Evolutionary conservation across 2,329 filamentous ascomycete species (phyloP), one percentile per base, ranked within the genome.

Genomic region (Lecanicillium sp.): DNA sequence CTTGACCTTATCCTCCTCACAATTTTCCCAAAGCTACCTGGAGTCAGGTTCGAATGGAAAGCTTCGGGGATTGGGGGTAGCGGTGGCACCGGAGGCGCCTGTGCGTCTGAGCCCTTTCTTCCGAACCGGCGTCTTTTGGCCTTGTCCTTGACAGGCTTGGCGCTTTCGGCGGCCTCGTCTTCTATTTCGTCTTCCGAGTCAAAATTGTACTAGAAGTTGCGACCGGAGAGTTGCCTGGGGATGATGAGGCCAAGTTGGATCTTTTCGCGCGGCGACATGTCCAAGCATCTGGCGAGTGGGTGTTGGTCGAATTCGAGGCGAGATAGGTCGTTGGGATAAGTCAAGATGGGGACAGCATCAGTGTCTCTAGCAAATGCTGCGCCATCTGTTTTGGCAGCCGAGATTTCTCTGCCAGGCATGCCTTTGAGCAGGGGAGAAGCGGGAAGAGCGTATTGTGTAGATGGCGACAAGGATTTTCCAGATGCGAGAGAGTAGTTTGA

Each of bases 371-470:
- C 54, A 51, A 69, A 66, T 3, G 57, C 56, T 12, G 64, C 62
- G 4, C 60, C 61, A 24, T 70, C 65, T 2, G 65, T 69, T 41
- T 63, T 67, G 12, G 68, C 62, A 3, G 58, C 59, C 0, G 65
- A 66, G 9, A 69, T 52, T 44, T 70, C 67, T 44, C 67, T 60
- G 2, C 67, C 67, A 1, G 68, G 67, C 48, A 67, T 61, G 5
- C 67, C 66, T 42, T 52, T 58, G 9, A 69, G 58, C 0, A 70
- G 58, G 76, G 67, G 90, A 3, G 27, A 32, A 20, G 10, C 15
- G 10, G 33, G 36, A 2, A 8, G 12, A 8, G 5, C 23, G 26
- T 15, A 21, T 2, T 20, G 20, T 7, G n/a, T 50, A 4, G 54
- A 42, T 0, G 50, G 48, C 2, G 53, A 49, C 4, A 43, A 26